Evolutionary conservation across 2,329 filamentous ascomycete species (phyloP).

Genomic region (Clarireedia sp.): DNA sequence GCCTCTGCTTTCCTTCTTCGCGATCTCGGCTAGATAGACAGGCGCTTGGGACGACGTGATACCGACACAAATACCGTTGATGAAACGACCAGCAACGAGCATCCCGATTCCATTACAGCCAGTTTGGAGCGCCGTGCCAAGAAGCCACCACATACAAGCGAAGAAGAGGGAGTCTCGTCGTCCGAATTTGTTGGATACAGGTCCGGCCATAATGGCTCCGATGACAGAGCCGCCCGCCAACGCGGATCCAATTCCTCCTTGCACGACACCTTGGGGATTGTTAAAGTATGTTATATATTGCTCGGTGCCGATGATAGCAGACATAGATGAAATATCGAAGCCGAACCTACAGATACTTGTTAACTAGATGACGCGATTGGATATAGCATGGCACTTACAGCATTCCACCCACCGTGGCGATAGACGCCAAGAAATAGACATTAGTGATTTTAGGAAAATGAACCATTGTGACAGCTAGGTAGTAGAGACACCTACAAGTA

Average conservation of each 20-base stretch:
- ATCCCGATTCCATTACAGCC: constrained; percentile 32
- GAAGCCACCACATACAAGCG: constrained; percentile 12
- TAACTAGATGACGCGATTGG: background rate
- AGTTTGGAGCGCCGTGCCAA: constrained; percentile 9
- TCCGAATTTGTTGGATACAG: constrained; percentile 48
- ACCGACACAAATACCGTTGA: constrained; percentile 58
- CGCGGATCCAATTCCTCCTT: constrained; percentile 42
- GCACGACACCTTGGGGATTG: constrained; percentile 25
- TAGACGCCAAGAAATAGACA: constrained; percentile 17
- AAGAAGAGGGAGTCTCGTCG: constrained; percentile 37
- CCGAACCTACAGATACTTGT: constrained; percentile 11
- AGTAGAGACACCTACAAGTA: background rate
- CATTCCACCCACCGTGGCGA: constrained; percentile 16
- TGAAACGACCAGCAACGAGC: constrained; percentile 45
- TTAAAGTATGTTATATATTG: constrained; percentile 45
- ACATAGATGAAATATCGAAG: constrained; percentile 51
- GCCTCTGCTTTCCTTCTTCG: constrained; percentile 47
- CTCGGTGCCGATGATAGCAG: constrained; percentile 43
- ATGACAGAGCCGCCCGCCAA: constrained; percentile 64
- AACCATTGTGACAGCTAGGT: constrained; percentile 7
- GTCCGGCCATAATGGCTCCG: constrained; percentile 51
- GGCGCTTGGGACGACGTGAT: constrained; percentile 59
- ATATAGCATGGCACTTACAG: constrained; percentile 5
- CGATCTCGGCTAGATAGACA: constrained; percentile 58
- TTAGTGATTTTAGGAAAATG: constrained; percentile 17